Conservation (phyloP, 768 basidiomycete genomes). For the Boletus coccyginus region DNA sequence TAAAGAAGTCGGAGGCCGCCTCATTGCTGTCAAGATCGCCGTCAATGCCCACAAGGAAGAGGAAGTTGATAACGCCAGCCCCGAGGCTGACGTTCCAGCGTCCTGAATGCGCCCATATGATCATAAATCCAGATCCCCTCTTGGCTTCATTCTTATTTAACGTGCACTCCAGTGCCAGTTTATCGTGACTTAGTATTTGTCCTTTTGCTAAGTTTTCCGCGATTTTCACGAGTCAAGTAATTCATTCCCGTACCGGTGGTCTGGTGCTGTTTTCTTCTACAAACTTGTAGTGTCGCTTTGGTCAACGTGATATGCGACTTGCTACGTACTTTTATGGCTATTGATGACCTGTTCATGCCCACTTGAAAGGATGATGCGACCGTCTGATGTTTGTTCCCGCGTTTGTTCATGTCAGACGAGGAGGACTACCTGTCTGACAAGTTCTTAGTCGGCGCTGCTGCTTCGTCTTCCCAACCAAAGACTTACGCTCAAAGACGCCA, state of each 20-base stretch:
- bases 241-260: constrained; percentile 33
- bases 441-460: constrained; percentile 53
- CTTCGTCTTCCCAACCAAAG: constrained; percentile 40
- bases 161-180: constrained; percentile 24
- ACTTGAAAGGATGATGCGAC: neutral
- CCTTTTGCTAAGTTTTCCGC: constrained; percentile 36
- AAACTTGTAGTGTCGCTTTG: constrained; percentile 31
- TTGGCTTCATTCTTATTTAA: constrained; percentile 29
- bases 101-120: constrained; percentile 20
- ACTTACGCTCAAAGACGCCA: constrained; percentile 74
- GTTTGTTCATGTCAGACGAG: constrained; percentile 56
- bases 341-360: constrained; percentile 27
- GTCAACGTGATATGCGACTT: constrained; percentile 25
- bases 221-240: constrained; percentile 35
- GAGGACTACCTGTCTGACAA: constrained; percentile 91
- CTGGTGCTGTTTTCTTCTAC: constrained; percentile 44
- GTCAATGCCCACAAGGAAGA: constrained; percentile 77
- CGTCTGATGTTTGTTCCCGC: constrained; percentile 20
- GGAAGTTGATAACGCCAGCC: constrained; percentile 39
- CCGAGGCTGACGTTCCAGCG: constrained; percentile 32
- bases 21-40: constrained; percentile 92
- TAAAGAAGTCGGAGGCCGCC: constrained; percentile 81
- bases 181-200: constrained; percentile 33
- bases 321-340: constrained; percentile 29
- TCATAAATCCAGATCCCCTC: constrained; percentile 19